phyloP scores from a whole-genome alignment of 169 alveolate genomes.

The Fabrea salina region DNA sequence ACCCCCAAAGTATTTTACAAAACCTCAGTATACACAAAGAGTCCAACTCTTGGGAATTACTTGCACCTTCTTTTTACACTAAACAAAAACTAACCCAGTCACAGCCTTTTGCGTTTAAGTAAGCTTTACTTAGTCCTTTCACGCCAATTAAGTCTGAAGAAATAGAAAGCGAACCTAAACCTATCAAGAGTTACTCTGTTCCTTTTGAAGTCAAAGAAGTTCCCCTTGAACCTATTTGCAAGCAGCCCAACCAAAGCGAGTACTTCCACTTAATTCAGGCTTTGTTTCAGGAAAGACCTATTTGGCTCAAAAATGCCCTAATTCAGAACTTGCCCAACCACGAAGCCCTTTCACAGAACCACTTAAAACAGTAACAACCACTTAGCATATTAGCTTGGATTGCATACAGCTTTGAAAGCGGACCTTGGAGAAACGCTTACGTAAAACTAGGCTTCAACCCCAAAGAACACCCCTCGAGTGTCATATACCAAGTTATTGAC shows the following conservation, averaged over 20 bases:
- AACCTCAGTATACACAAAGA: not conserved
- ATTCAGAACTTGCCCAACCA: not conserved
- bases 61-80: not conserved
- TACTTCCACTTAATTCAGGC: not conserved
- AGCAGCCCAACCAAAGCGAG: not conserved
- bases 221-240: not conserved
- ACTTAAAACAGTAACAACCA: slow-evolving; percentile 10
- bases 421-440: slow-evolving; percentile 26
- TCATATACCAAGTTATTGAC: slow-evolving; percentile 8
- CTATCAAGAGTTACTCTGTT: not conserved
- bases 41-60: not conserved
- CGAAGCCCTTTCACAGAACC: not conserved
- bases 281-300: slow-evolving; percentile 2
- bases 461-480: not conserved
- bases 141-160: not conserved
- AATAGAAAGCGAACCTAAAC: not conserved
- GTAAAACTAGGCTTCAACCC: slow-evolving; percentile 21
- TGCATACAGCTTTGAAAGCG: slow-evolving; percentile 21
- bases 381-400: not conserved
- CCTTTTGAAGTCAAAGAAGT: slow-evolving; percentile 5
- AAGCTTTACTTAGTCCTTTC: not conserved
- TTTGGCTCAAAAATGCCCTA: slow-evolving; percentile 8
- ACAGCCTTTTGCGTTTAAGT: slow-evolving; percentile 15
- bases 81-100: not conserved
- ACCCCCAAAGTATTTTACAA: not conserved